Percentiles rank a stretch among this genome's conserved stretches.
Conservation (phyloP, 2,329 filamentous ascomycete species). For the Aureobasidium sp. region DNA sequence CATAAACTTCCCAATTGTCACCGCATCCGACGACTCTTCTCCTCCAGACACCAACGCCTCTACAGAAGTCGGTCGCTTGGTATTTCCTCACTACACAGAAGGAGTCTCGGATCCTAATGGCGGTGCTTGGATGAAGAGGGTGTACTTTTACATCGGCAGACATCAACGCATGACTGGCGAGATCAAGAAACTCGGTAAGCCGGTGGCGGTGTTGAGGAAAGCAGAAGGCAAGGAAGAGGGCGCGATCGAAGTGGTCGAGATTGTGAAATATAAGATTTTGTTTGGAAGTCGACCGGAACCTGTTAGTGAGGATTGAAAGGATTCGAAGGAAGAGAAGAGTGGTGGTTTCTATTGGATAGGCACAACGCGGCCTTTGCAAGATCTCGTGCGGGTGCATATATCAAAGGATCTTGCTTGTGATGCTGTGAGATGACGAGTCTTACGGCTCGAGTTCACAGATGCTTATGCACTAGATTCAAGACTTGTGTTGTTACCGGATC, state of each 20-base stretch:
- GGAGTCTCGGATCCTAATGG: conserved; percentile 37
- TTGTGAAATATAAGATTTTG: conserved; percentile 78
- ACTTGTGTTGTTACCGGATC: no score
- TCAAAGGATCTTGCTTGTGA: neutral
- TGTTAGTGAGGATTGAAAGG: conserved; percentile 38
- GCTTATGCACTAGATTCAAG: neutral
- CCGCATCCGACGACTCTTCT: conserved; percentile 17
- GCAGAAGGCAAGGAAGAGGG: conserved; percentile 24
- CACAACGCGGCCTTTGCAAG: no score
- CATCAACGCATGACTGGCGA: conserved; percentile 87
- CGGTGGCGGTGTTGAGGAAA: conserved; percentile 66
- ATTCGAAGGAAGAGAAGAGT: no score
- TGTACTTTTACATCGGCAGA: conserved; percentile 79
- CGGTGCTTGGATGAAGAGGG: conserved; percentile 79
- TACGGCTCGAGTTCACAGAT: neutral
- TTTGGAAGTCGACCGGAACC: conserved; percentile 83
- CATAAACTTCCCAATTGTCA: conserved; percentile 59
- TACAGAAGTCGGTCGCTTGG: conserved; percentile 60
- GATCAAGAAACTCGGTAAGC: conserved; percentile 73
- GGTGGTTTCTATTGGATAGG: no score
- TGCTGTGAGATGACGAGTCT: neutral
- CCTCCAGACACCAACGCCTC: conserved; percentile 4
- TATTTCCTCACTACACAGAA: conserved; percentile 67
- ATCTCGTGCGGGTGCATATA: neutral
- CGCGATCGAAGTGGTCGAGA: conserved; percentile 74